phyloP scores from a whole-genome alignment of 305 asterid species.

The Plantago lanceolata region DNA sequence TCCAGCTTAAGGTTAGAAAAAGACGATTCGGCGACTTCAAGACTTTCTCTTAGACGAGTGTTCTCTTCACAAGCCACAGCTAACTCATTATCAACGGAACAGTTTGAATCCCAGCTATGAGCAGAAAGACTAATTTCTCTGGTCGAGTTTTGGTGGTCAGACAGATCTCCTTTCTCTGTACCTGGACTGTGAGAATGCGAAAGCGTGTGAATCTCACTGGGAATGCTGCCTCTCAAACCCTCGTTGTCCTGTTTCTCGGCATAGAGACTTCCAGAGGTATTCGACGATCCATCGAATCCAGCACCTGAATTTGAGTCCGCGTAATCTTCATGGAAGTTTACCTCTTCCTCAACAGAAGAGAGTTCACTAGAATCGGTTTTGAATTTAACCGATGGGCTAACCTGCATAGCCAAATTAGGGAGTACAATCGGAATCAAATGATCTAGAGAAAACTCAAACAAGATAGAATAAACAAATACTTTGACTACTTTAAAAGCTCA shows the following conservation, averaged over 20 bases:
- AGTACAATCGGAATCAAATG: slow-evolving; percentile 8
- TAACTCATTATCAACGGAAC: slow-evolving; percentile 56
- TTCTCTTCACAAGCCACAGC: slow-evolving; percentile 68
- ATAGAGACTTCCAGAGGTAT: slow-evolving; percentile 75
- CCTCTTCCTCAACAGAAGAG: slow-evolving; percentile 68
- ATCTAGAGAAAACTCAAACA: slow-evolving; percentile 11
- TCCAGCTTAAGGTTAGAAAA: slow-evolving; percentile 71
- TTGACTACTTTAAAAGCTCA: not conserved
- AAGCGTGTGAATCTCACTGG: slow-evolving; percentile 39
- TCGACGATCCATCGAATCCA: slow-evolving; percentile 80
- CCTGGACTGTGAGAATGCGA: slow-evolving; percentile 43
- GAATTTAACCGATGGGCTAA: slow-evolving; percentile 45
- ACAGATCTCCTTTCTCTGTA: slow-evolving; percentile 42
- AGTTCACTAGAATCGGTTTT: slow-evolving; percentile 61
- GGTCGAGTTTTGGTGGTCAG: slow-evolving; percentile 42
- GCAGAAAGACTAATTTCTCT: slow-evolving; percentile 48
- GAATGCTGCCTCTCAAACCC: slow-evolving; percentile 39
- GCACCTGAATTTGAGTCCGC: slow-evolving; percentile 56
- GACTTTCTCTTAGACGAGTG: slow-evolving; percentile 60
- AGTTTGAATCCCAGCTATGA: slow-evolving; percentile 56
- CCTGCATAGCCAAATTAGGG: slow-evolving; percentile 41
- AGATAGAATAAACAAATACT: not conserved
- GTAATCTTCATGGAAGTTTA: slow-evolving; percentile 49
- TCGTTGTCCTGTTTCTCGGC: slow-evolving; percentile 70
- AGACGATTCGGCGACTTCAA: slow-evolving; percentile 78